phyloP scores from a whole-genome alignment of 2,329 filamentous ascomycete genomes.

The Aspergillus viridinutans region DNA sequence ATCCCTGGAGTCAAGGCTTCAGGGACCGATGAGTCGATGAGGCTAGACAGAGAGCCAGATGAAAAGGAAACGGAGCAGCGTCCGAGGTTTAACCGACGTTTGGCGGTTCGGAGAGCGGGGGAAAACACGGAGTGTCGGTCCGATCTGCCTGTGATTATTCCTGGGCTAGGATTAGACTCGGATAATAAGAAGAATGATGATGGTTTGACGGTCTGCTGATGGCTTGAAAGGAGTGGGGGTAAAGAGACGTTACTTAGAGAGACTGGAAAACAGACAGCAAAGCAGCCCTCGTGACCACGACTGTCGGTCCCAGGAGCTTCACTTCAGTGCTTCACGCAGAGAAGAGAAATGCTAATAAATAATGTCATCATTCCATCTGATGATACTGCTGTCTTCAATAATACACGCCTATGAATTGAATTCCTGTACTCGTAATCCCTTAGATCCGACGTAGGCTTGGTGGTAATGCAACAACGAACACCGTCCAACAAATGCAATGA shows the following conservation, averaged over 20 bases:
- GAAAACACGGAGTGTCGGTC: slow-evolving; percentile 16
- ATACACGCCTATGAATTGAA: background rate
- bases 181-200: background rate
- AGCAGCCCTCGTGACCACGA: background rate
- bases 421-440: slow-evolving; percentile 2
- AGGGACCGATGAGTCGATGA: background rate
- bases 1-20: background rate
- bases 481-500: slow-evolving; percentile 19
- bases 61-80: slow-evolving; percentile 20
- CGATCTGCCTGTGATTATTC: slow-evolving; percentile 5
- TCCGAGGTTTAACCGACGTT: slow-evolving; percentile 28
- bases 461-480: slow-evolving; percentile 9
- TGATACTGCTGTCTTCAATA: background rate
- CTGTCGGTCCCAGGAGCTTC: too few species aligned
- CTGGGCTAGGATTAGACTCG: too few species aligned
- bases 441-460: slow-evolving; percentile 2
- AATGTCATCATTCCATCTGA: background rate
- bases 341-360: background rate
- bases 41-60: slow-evolving; percentile 3
- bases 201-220: background rate
- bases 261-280: background rate
- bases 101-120: slow-evolving; percentile 3
- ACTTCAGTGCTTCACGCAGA: too few species aligned
- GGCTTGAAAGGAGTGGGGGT: background rate
- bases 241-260: background rate